phyloP scores from a whole-genome alignment of 208 protist genomes.

The Trypanosoma mega region DNA sequence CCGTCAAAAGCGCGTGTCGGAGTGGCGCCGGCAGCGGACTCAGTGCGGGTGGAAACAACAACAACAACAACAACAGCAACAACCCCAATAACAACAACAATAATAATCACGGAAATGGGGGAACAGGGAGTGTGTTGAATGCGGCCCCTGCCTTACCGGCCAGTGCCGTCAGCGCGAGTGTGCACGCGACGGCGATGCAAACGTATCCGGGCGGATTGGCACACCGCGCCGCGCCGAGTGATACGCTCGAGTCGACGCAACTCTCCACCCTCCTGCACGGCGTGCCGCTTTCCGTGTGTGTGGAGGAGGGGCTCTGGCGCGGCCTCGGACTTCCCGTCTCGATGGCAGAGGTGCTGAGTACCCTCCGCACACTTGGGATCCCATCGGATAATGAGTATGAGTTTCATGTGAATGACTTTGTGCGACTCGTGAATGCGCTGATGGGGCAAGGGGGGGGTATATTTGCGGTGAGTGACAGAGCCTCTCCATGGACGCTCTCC shows the following conservation, averaged over 20 bases:
- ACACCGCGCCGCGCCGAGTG: constrained; percentile 5
- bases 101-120: not conserved
- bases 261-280: constrained; percentile 19
- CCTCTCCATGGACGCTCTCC: constrained; percentile 3
- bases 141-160: no score
- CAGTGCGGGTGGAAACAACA: not conserved
- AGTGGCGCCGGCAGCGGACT: no score
- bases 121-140: no score
- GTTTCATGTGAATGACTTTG: constrained; percentile 33
- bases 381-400: constrained; percentile 23
- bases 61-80: constrained; percentile 6
- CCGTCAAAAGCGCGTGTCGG: not conserved
- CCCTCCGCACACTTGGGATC: constrained; percentile 35
- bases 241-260: constrained; percentile 6
- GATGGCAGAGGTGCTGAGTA: constrained; percentile 30
- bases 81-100: constrained; percentile 12
- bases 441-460: constrained; percentile 9
- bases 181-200: not conserved
- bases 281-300: constrained; percentile 42
- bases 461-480: not conserved
- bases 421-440: constrained; percentile 19
- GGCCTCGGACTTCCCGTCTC: constrained; percentile 52
- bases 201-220: constrained; percentile 1
- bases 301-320: constrained; percentile 49
- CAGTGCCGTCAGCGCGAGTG: not conserved